Base-by-base conservation (phyloP, 495 filamentous ascomycete genomes). In the Penicillium nucicola region DNA sequence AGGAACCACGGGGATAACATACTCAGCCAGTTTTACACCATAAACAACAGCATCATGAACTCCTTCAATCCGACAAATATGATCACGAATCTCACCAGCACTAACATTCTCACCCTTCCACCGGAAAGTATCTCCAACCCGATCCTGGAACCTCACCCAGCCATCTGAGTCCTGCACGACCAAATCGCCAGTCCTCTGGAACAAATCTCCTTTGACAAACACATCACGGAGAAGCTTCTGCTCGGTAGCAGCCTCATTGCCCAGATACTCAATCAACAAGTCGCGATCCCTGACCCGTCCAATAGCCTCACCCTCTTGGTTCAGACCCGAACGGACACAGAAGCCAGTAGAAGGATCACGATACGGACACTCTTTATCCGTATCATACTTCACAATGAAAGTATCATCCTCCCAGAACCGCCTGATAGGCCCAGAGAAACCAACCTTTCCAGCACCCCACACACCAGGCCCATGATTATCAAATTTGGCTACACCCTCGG, bases 81-180 rank as follows among this genome's bases (percentile, higher is more conserved):
- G 72, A 53, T 77, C 75, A 23, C 75, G 57, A 15, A 83, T 81
- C 50, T 90, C 84, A 17, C 85, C 84, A 0, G 92, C 93, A 8
- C 84, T 87, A 1, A 96, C 89, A 53, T 97, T 97, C 71, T 97
- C 92, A 15, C 82, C 83, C 70, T 96, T 96, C 92, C 92, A 97
- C 22, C 92, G 83, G 72, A 91, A 97, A 0, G 92, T 97, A 62
- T 97, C 92, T 41, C 92, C 92, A 42, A 96, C 88, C 1, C 91
- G 88, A 64, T 97, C 92, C 47, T 82, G 78, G 68, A 97, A 97
- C 58, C 75, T 91, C 51, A 86, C 77, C 44, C 86, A 77, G 0
- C 89, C 88, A 45, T 92, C 83, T 0, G 51, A 22, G 52, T 90
- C 87, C 53, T 77, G 77, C 15, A 84, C 77, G n/a, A 97, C 67